Evolutionary conservation across 352 stramenopile genomes (phyloP), one percentile per base, ranked within the genome.

Genomic region (Globisporangium rhizosaccharum): DNA sequence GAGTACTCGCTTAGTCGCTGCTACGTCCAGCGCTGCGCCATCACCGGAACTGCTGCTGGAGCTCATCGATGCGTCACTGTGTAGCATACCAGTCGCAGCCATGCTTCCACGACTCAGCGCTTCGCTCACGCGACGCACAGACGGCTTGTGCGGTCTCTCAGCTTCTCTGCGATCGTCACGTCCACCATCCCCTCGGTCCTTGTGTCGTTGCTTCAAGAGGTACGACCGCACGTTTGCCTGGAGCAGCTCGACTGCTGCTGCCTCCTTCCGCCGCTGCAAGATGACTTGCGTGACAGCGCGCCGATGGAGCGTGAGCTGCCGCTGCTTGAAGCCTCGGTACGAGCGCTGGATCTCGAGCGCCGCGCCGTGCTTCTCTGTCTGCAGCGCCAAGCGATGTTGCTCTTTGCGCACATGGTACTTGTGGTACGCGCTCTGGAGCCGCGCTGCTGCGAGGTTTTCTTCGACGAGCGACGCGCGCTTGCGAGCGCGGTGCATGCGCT

Each of bases 141-240:
- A 39, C 6, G 44, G 15, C 41, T 46, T 46, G 41, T 8, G 15
- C 41, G 3, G 41, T 20, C 44, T 18, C 44, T 14, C 5, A 15
- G n/a, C 51, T 25, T 39, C 1, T 11, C 1, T 18, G 5, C 25
- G 12, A 47, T 18, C 26, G 53, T 18, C 5, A 11, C 52, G 45
- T 51, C 53, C 57, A 10, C 28, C 9, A 18, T 52, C 20, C 20
- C 36, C 53, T 5, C 14, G 41, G 8, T 53, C 26, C 23, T 46
- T 54, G 51, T 26, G 51, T 33, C 41, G 67, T 28, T 64, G 73
- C 66, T 82, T 80, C n/a, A 82, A 54, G 45, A 91, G 53, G 44
- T 85, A 90, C 11, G 76, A 64, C 2, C 76, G 81, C 1, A 85
- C 78, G 36, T 85, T 88, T 5, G 78, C 71, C 61, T 90, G 81